phyloP scores from a whole-genome alignment of 805 yeast species.

The Wickerhamiella lipophila region DNA sequence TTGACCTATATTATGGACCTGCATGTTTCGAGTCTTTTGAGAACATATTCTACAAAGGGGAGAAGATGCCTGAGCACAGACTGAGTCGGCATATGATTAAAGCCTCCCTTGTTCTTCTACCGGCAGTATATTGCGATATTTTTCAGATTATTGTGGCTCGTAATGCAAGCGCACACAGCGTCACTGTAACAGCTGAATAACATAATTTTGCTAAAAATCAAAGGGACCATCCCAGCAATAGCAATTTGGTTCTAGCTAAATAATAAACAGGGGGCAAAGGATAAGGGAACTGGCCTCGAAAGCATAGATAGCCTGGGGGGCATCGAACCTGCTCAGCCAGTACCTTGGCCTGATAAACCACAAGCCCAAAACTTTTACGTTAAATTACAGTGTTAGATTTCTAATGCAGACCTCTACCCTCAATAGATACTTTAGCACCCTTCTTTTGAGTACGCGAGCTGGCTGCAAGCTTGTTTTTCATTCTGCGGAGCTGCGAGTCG shows the following conservation, averaged over 20 bases:
- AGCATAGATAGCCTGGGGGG: too few species aligned
- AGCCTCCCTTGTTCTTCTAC: too few species aligned
- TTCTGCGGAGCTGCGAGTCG: conserved; percentile 72
- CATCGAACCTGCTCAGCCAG: too few species aligned
- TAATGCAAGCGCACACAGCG: too few species aligned
- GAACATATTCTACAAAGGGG: not conserved
- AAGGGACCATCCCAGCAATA: too few species aligned
- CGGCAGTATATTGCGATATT: not conserved
- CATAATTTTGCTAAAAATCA: too few species aligned
- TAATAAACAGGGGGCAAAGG: too few species aligned
- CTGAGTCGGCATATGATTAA: not conserved
- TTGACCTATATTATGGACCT: not conserved
- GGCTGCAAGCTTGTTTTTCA: conserved; percentile 46
- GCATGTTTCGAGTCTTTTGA: not conserved
- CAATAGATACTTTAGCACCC: conserved; percentile 68
- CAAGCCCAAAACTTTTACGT: not conserved
- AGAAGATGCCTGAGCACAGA: not conserved
- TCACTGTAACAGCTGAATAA: too few species aligned
- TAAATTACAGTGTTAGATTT: not conserved
- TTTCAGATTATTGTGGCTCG: not conserved
- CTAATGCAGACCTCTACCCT: conserved; percentile 40
- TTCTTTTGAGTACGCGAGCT: conserved; percentile 36
- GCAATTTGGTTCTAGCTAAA: too few species aligned
- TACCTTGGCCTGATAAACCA: too few species aligned
- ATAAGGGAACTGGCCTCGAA: too few species aligned